Evolutionary conservation across 1,284 basidiomycete species (phyloP).

Genomic region (Marasmius fiardii): DNA sequence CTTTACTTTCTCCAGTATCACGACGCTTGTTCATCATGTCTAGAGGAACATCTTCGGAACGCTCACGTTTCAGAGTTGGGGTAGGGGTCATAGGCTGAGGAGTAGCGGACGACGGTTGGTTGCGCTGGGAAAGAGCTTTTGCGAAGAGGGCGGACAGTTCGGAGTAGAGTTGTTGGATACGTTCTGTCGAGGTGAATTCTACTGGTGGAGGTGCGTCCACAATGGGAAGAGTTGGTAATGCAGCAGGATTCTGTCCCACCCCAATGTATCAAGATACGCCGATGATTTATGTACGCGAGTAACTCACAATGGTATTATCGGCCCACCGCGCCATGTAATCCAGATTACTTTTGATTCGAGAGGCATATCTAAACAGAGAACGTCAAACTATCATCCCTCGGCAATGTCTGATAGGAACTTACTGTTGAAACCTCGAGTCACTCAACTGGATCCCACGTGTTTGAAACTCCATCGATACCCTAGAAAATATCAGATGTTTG

Average conservation of each 20-base stretch:
- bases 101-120: conserved; percentile 24
- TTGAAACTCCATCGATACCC: conserved; percentile 57
- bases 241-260: conserved; percentile 22
- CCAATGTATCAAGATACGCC: neutral
- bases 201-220: conserved; percentile 55
- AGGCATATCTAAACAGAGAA: conserved; percentile 42
- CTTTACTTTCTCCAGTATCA: conserved; percentile 64
- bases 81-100: conserved; percentile 18
- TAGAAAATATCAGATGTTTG: conserved; percentile 22
- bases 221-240: conserved; percentile 40
- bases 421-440: conserved; percentile 60
- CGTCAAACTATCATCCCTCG: neutral
- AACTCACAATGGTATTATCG: conserved; percentile 44
- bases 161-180: conserved; percentile 60
- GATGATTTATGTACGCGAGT: neutral
- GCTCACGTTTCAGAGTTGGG: conserved; percentile 53
- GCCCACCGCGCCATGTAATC: conserved; percentile 63
- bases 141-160: conserved; percentile 59
- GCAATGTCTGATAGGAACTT: conserved; percentile 25
- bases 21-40: conserved; percentile 53
- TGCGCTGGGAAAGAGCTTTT: conserved; percentile 56
- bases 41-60: conserved; percentile 45
- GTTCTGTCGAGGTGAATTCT: conserved; percentile 48
- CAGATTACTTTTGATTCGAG: conserved; percentile 61
- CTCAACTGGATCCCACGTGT: conserved; percentile 40